Percentiles rank a stretch among this genome's conserved stretches.
Conservation (phyloP, 345 rosid genomes). For the Eucalyptus marginata region DNA sequence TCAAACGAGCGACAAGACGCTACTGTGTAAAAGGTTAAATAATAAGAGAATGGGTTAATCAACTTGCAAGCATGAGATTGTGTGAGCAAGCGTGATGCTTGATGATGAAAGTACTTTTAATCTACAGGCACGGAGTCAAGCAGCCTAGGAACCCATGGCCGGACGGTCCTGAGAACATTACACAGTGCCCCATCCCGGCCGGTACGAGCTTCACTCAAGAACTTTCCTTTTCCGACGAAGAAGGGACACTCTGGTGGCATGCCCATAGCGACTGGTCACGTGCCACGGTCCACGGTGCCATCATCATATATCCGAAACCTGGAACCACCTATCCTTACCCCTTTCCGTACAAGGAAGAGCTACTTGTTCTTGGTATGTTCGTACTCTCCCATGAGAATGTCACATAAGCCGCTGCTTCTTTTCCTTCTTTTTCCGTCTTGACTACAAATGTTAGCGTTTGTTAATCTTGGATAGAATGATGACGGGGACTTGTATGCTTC, state of each 20-base stretch:
- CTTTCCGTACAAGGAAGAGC: background rate
- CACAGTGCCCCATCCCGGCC: slow-evolving; percentile 12
- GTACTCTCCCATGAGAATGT: background rate
- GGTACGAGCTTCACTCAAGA: slow-evolving; percentile 9
- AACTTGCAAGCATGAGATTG: background rate
- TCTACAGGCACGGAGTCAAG: slow-evolving; percentile 18
- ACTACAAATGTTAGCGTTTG: background rate
- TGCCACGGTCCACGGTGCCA: slow-evolving; percentile 28
- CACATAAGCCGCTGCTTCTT: background rate
- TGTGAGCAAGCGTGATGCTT: background rate
- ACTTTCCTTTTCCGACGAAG: slow-evolving; percentile 6
- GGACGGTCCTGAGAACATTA: slow-evolving; percentile 16
- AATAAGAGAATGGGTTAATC: background rate
- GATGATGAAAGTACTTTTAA: background rate
- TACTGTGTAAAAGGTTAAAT: background rate
- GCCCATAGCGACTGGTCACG: slow-evolving; percentile 40
- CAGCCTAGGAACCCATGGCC: slow-evolving; percentile 22
- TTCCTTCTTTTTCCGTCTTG: background rate
- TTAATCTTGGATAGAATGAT: no score
- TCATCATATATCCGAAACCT: background rate
- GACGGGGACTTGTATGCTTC: background rate
- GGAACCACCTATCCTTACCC: background rate
- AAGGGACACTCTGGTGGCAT: slow-evolving; percentile 42
- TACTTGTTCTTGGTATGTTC: slow-evolving; percentile 2
- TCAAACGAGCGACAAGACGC: background rate